A percentile compares a stretch with the other conserved stretches of the same genome.
Conservation (phyloP, 805 yeast species). For the Starmerella stigmatis region DNA sequence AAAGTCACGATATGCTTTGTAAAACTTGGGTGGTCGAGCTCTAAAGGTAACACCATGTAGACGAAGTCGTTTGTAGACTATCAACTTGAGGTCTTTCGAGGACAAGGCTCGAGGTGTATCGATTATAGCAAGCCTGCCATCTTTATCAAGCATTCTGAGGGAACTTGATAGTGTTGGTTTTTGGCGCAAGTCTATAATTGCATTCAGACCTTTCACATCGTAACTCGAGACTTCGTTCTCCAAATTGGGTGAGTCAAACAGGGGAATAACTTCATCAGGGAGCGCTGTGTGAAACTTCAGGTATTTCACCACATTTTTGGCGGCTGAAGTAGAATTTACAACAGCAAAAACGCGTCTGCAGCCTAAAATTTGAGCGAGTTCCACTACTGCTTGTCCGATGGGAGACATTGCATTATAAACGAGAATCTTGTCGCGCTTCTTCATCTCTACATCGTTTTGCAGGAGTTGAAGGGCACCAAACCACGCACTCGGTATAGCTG, state of each 20-base stretch:
- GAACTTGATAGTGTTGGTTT: constrained; percentile 17
- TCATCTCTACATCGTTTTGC: constrained; percentile 26
- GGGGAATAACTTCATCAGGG: constrained; percentile 25
- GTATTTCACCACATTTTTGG: constrained; percentile 19
- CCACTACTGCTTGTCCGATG: constrained; percentile 32
- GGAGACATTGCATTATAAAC: constrained; percentile 32
- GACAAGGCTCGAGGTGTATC: constrained; percentile 2
- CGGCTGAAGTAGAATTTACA: constrained; percentile 24
- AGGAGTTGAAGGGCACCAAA: constrained; percentile 32
- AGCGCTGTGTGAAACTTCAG: constrained; percentile 22
- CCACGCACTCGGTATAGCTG: constrained; percentile 33
- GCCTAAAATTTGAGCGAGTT: constrained; percentile 32
- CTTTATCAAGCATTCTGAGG: constrained; percentile 21
- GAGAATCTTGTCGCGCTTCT: constrained; percentile 27
- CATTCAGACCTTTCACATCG: constrained; percentile 28
- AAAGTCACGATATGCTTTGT: constrained; percentile 20
- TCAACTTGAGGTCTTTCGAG: neutral
- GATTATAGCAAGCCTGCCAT: constrained; percentile 27
- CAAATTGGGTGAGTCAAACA: neutral
- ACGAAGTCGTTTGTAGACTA: constrained; percentile 24
- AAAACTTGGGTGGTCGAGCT: constrained; percentile 24
- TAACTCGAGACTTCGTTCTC: constrained; percentile 8
- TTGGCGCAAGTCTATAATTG: constrained; percentile 27
- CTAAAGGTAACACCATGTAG: constrained; percentile 30
- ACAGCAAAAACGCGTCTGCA: constrained; percentile 32